These are phyloP conservation scores for Fusarium metavorans DNA, from an alignment of 2,329 filamentous ascomycete species.

Conservation along the genomic window DNA sequence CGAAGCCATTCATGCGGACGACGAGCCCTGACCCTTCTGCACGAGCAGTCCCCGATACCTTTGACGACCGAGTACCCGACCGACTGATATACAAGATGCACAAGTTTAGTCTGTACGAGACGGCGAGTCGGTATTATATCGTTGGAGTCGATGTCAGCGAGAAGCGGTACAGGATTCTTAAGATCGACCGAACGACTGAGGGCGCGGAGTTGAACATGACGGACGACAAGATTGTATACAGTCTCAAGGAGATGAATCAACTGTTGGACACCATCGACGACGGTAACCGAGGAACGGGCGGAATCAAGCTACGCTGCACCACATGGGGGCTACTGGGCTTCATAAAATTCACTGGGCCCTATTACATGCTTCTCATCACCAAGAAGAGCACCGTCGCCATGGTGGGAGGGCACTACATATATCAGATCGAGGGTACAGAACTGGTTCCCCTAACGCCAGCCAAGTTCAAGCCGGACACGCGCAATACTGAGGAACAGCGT, in stretches of 20 bases:
- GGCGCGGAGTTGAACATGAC: constrained; percentile 81
- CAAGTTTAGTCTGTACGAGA: constrained; percentile 98
- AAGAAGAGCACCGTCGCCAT: constrained; percentile 97
- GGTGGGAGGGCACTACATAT: constrained; percentile 95
- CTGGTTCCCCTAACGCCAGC: constrained; percentile 86
- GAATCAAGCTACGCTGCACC: constrained; percentile 88
- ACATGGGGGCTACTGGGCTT: constrained; percentile 96
- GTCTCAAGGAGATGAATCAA: constrained; percentile 90
- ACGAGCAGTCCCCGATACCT: constrained; percentile 46
- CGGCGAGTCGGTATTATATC: constrained; percentile 91
- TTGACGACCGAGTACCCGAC: constrained; percentile 50
- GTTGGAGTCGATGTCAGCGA: constrained; percentile 94
- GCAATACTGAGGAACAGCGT: constrained; percentile 87
- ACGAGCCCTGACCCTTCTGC: constrained; percentile 62
- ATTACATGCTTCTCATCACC: constrained; percentile 97
- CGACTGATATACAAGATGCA: constrained; percentile 78
- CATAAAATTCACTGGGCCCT: constrained; percentile 93
- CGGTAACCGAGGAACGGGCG: constrained; percentile 90
- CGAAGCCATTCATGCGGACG: constrained; percentile 68
- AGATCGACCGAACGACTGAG: constrained; percentile 91
- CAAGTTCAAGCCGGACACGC: constrained; percentile 79
- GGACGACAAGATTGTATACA: constrained; percentile 96
- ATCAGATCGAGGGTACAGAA: constrained; percentile 94
- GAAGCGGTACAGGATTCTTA: constrained; percentile 88
- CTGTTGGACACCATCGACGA: constrained; percentile 95